These are phyloP conservation scores for Coffea humblotiana DNA, from an alignment of 305 asterid species.

Conservation along the genomic window DNA sequence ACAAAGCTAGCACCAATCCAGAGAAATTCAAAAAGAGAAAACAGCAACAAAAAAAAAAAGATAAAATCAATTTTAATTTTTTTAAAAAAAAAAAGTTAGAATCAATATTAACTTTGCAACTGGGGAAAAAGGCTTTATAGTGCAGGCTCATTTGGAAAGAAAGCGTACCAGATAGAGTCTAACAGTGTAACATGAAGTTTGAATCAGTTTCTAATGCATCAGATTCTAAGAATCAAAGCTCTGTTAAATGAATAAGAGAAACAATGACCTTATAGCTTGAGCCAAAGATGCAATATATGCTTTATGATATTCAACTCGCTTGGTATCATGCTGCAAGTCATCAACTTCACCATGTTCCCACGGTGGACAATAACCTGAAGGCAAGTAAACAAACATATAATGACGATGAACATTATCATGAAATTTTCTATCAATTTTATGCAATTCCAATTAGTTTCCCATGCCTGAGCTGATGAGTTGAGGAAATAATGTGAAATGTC, in stretches of 20 bases:
- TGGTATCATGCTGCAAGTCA: conserved; percentile 41
- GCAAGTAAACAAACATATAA: background rate
- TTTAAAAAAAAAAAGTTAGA: too few species aligned
- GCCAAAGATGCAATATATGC: conserved; percentile 64
- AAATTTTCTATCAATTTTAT: background rate
- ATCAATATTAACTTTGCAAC: background rate
- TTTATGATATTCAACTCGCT: conserved; percentile 57
- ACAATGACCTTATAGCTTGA: conserved; percentile 58
- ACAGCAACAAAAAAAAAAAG: background rate
- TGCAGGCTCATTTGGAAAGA: background rate
- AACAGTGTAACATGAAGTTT: background rate
- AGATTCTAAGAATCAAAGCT: background rate
- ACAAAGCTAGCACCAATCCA: background rate
- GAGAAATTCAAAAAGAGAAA: background rate
- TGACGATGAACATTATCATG: background rate
- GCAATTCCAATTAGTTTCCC: background rate
- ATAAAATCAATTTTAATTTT: too few species aligned
- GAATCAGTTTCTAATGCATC: background rate
- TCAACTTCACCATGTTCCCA: conserved; percentile 28
- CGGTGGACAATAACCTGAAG: conserved; percentile 61
- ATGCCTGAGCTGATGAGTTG: background rate
- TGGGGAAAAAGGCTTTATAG: background rate
- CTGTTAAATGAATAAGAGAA: background rate
- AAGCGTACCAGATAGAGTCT: background rate
- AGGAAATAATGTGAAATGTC: background rate